Evolutionary conservation across 2,329 filamentous ascomycete species (phyloP).

Genomic region (Apiospora hydei): DNA sequence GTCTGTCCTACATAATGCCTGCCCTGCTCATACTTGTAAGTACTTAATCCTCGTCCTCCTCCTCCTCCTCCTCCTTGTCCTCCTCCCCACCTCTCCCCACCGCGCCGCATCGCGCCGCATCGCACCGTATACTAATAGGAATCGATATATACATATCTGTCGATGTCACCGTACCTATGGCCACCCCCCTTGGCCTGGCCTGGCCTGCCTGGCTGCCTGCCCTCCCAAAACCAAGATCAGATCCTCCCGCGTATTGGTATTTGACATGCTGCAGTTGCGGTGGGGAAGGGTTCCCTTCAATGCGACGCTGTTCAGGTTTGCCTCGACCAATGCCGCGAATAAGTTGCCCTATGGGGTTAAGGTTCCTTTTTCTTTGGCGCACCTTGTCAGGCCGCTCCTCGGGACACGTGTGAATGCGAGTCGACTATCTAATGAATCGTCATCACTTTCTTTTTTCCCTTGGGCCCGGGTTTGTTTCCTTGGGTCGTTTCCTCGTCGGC

Average conservation of each 20-base stretch:
- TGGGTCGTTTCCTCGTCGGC: background rate
- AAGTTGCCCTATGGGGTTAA: slow-evolving; percentile 13
- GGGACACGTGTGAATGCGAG: slow-evolving; percentile 16
- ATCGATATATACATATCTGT: background rate
- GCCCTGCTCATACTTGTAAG: too few relatives aligned
- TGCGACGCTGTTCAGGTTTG: background rate
- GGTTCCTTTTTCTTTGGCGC: background rate
- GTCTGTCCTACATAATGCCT: too few relatives aligned
- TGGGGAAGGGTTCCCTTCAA: slow-evolving; percentile 7
- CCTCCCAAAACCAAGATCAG: background rate
- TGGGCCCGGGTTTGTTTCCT: background rate
- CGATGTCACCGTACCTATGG: background rate
- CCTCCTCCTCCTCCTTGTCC: too few relatives aligned
- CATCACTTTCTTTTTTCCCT: slow-evolving; percentile 16
- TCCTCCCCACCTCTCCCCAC: too few relatives aligned
- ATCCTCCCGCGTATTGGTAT: slow-evolving; percentile 13
- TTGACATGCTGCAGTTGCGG: slow-evolving; percentile 6
- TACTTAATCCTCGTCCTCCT: too few relatives aligned
- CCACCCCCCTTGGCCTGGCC: background rate
- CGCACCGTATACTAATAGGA: too few relatives aligned
- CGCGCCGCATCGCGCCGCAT: too few relatives aligned
- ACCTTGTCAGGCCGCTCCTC: background rate
- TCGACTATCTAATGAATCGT: slow-evolving; percentile 13
- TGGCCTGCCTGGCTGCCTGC: background rate
- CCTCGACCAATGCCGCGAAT: slow-evolving; percentile 1